Evolutionary conservation across 2,329 filamentous ascomycete species (phyloP), one percentile per base, ranked within the genome.

Genomic region (Microcyclosporella mali): DNA sequence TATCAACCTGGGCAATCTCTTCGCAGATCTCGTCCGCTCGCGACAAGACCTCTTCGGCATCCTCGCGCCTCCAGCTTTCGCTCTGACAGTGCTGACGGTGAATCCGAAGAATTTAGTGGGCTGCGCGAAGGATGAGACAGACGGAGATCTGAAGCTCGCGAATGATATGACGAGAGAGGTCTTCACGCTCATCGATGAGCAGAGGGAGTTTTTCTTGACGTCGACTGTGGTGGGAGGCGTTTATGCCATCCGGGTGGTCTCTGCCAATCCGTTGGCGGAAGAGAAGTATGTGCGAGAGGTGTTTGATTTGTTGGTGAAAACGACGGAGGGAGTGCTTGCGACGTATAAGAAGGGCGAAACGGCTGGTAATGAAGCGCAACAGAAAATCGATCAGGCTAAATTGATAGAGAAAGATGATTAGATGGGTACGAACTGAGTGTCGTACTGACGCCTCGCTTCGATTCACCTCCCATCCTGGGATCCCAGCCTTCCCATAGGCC

Each of bases 181-280:
- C 10, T 90, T 86, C 56, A 84, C 92, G 57, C 64, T 71, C 17
- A 75, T 95, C 19, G 90, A 94, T 56, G 70, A 71, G 2, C 70
- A 76, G 6, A 87, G 87, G 1, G 79, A 87, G 63, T 84, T 94
- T 43, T 95, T 87, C 65, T 69, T 95, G 17, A 95, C 88, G 0
- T 83, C 81, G 32, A 84, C 82, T 1, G 77, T 88, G 3, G 73
- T 94, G 10, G 79, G 78, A 7, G 84, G 80, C 1, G 72, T 80
- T 15, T 87, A 87, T 63, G 82, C 84, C 1, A 94, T 97, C 47
- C 74, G 90, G 0, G 79, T 95, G 29, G 83, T 90, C 16, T 88
- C 85, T 43, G 82, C 78, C 1, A 85, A 84, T 55, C 70, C 77
- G 17, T 70, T 78, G 31, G 79, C 82, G 0, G 81, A 90, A 62